Percentiles rank a stretch among this genome's conserved stretches.
These are phyloP conservation scores for Cercospora zeina DNA, from an alignment of 2,329 filamentous ascomycete species.

Conservation along the genomic window DNA sequence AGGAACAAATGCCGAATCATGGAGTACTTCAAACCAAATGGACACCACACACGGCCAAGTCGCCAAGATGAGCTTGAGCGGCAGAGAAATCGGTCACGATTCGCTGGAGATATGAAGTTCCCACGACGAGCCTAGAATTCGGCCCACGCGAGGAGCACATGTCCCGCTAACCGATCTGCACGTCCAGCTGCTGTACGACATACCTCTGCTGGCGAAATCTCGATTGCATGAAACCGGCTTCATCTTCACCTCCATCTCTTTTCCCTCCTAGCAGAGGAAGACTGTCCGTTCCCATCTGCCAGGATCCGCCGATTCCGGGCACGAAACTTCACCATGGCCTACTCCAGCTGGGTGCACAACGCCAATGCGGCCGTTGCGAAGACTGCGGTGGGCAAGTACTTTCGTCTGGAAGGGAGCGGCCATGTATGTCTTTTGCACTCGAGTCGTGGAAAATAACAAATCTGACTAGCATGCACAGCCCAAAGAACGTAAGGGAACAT, in stretches of 20 bases:
- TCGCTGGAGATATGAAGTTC: slow-evolving; percentile 17
- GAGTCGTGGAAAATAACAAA: background rate
- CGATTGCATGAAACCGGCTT: background rate
- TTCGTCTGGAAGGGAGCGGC: slow-evolving; percentile 77
- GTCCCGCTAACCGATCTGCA: slow-evolving; percentile 2
- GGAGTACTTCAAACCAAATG: slow-evolving; percentile 8
- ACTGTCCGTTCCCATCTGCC: background rate
- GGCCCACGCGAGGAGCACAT: slow-evolving; percentile 4
- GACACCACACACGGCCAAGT: slow-evolving; percentile 1
- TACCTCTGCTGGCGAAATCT: background rate
- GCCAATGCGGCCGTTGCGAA: slow-evolving; percentile 56
- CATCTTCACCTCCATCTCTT: background rate
- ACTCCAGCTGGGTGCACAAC: slow-evolving; percentile 31
- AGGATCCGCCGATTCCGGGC: background rate
- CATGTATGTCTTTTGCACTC: slow-evolving; percentile 56
- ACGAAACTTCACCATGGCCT: slow-evolving; percentile 18
- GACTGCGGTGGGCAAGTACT: slow-evolving; percentile 68
- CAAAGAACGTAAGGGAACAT: slow-evolving; percentile 69
- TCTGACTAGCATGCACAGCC: slow-evolving; percentile 49
- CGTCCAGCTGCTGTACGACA: background rate
- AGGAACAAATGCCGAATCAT: slow-evolving; percentile 6
- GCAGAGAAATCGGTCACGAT: background rate
- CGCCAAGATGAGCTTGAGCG: slow-evolving; percentile 10
- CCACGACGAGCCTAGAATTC: slow-evolving; percentile 13
- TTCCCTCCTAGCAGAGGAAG: background rate